Evolutionary conservation across 257 asterid species (phyloP).

Genomic region (Nicotiana paniculata): DNA sequence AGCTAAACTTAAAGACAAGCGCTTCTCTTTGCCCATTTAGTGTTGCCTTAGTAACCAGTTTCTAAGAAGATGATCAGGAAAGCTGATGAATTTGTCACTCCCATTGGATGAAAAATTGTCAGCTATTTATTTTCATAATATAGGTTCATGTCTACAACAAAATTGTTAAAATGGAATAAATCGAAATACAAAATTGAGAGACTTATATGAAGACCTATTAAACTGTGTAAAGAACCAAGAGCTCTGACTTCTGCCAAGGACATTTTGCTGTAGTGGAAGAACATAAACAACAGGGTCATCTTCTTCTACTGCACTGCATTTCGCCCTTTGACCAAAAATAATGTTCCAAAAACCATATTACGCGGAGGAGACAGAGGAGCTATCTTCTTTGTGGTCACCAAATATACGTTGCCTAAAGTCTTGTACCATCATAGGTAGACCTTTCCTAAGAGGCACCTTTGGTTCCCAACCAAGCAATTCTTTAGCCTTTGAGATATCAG

Average conservation of each 20-base stretch:
- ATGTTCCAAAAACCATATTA: not conserved
- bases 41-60: too few species aligned
- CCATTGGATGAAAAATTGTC: too few species aligned
- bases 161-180: not conserved
- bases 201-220: not conserved
- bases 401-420: slow-evolving; percentile 89
- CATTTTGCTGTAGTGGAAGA: not conserved
- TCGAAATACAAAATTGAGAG: slow-evolving; percentile 8
- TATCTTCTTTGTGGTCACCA: slow-evolving; percentile 65
- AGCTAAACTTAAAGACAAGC: too few species aligned
- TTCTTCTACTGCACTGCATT: not conserved
- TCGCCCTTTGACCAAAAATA: not conserved
- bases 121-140: not conserved
- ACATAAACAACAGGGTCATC: not conserved
- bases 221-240: not conserved
- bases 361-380: slow-evolving; percentile 13
- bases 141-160: not conserved
- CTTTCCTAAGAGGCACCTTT: slow-evolving; percentile 72
- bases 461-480: slow-evolving; percentile 94
- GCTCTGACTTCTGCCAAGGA: not conserved
- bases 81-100: too few species aligned
- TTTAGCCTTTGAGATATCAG: slow-evolving; percentile 83
- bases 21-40: too few species aligned
- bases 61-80: too few species aligned
- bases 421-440: slow-evolving; percentile 88